Conservation (phyloP, 2,329 filamentous ascomycete genomes). For the Metarhizium rileyi region DNA sequence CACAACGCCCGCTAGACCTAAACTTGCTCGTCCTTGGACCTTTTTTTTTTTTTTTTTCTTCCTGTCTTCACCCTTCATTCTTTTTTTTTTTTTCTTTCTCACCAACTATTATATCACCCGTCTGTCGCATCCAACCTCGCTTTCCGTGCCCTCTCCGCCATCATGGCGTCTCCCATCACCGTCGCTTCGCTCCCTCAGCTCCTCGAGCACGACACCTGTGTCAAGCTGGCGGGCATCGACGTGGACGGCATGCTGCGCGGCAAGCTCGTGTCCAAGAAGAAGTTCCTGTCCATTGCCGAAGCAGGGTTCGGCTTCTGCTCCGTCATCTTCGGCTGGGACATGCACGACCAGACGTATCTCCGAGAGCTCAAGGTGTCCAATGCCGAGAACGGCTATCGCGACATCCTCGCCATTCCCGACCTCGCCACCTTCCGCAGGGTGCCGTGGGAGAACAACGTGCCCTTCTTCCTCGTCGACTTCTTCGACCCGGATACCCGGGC, state of each 20-base stretch:
- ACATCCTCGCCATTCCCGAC: slow-evolving; percentile 75
- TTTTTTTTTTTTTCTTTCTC: neutral
- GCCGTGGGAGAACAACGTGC: slow-evolving; percentile 81
- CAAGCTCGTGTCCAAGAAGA: slow-evolving; percentile 86
- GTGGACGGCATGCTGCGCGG: slow-evolving; percentile 80
- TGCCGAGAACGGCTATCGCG: slow-evolving; percentile 80
- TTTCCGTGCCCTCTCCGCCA: neutral
- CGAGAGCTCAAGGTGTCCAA: slow-evolving; percentile 81
- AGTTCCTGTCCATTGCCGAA: slow-evolving; percentile 75
- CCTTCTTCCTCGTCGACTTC: slow-evolving; percentile 79
- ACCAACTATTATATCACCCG: too few species aligned
- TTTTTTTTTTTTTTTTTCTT: neutral
- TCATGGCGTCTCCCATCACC: slow-evolving; percentile 37
- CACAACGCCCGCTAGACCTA: neutral
- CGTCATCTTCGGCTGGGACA: slow-evolving; percentile 93
- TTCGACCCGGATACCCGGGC: slow-evolving; percentile 66
- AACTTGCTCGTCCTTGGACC: too few species aligned
- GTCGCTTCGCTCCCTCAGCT: slow-evolving; percentile 54
- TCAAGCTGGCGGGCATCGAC: slow-evolving; percentile 83
- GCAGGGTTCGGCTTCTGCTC: slow-evolving; percentile 89
- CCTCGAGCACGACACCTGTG: slow-evolving; percentile 61
- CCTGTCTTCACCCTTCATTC: neutral
- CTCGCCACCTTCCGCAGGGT: slow-evolving; percentile 70
- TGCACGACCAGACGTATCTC: slow-evolving; percentile 88
- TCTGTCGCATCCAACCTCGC: too few species aligned